Evolutionary conservation across 352 stramenopile species (phyloP), one percentile per base, ranked within the genome.

Genomic region (Phytophthora pini): DNA sequence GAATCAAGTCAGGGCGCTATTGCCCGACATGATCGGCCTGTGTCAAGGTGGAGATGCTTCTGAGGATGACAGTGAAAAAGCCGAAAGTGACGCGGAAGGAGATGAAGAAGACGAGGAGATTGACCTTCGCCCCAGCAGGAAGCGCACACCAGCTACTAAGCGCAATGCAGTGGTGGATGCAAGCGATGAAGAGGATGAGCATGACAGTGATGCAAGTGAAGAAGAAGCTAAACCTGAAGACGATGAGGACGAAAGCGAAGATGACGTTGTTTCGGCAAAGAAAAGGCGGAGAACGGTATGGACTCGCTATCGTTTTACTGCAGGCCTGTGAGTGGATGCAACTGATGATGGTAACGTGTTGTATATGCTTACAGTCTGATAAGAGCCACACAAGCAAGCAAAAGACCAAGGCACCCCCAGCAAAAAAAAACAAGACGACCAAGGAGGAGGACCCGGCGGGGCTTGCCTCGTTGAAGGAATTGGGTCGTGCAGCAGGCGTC

Each of bases 401-500:
- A 54, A 63, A 70, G 3, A 65, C 11, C 10, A 71, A 65, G 22
- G 70, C 66, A 2, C 47, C 56, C 29, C 29, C 65, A 1, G 32
- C 27, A 8, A 88, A 82, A 43, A 83, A 74, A 41, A 10, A 43
- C 4, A 79, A 66, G 36, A 60, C 27, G 29, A 12, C 22, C 8
- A 74, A 68, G 52, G 57, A 55, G 11, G n/a, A 39, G 2, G 79
- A 92, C 15, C 69, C 85, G 5, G 62, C 74, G 0, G 85, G 87
- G 4, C 48, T 94, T 22, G 64, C 73, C 10, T 57, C 78, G 10
- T 74, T 95, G 13, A 95, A 93, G 46, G 79, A 91, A 55, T 48
- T 95, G 10, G 85, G 82, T 6, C 81, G 82, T 3, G 86, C 80
- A 4, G 84, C 85, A 24, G 80, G 87, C 1, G 49, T 92, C 36